Evolutionary conservation across 768 basidiomycete species (phyloP).

Genomic region (Tephrocybe rancida): DNA sequence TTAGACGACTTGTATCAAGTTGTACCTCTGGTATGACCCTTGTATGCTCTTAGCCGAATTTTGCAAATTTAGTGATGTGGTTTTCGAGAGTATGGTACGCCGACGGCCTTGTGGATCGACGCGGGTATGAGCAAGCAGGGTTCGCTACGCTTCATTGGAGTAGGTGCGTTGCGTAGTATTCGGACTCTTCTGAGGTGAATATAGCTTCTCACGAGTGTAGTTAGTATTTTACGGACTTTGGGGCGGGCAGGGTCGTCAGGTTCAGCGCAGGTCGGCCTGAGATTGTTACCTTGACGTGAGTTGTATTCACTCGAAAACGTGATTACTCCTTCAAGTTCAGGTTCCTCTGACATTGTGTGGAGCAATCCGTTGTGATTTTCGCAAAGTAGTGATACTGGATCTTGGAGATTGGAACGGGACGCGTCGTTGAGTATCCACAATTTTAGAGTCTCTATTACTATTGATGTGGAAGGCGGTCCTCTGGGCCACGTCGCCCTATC

Average conservation of each 20-base stretch:
- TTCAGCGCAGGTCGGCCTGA: slow-evolving; percentile 18
- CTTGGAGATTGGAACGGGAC: slow-evolving; percentile 1
- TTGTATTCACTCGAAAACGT: slow-evolving; percentile 50
- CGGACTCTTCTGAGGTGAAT: slow-evolving; percentile 48
- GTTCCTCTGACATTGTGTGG: slow-evolving; percentile 22
- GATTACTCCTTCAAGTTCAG: slow-evolving; percentile 41
- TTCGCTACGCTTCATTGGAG: slow-evolving; percentile 34
- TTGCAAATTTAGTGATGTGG: too few relatives aligned
- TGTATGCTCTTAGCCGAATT: too few relatives aligned
- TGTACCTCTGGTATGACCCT: too few relatives aligned
- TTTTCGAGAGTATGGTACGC: too few relatives aligned
- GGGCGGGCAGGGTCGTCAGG: slow-evolving; percentile 23
- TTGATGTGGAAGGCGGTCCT: slow-evolving; percentile 15
- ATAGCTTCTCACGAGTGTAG: slow-evolving; percentile 34
- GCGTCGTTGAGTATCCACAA: slow-evolving; percentile 21
- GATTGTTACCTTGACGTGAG: slow-evolving; percentile 46
- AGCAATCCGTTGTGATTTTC: slow-evolving; percentile 4
- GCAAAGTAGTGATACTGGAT: slow-evolving; percentile 6
- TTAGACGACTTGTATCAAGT: too few relatives aligned
- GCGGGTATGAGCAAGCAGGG: too few relatives aligned
- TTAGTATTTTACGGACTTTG: slow-evolving; percentile 27
- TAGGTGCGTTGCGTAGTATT: slow-evolving; percentile 68
- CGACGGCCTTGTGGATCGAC: too few relatives aligned
- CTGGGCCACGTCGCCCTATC: slow-evolving; percentile 2
- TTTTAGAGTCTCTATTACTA: slow-evolving; percentile 12